Conservation (phyloP, 306 rosid genomes). For the Cajanus cajan region DNA sequence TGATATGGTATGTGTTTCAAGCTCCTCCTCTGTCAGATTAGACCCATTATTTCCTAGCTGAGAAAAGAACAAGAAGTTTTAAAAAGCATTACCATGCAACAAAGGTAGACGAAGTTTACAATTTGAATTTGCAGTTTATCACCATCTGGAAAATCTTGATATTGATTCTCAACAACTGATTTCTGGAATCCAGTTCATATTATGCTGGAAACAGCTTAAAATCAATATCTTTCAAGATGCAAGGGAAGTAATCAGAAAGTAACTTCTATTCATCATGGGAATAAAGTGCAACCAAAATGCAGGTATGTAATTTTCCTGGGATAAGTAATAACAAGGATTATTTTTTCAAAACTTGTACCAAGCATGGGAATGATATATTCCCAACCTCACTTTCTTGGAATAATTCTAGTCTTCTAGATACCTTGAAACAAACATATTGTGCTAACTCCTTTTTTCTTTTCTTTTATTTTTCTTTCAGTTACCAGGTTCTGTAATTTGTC, state of each 20-base stretch:
- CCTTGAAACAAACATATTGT: not conserved
- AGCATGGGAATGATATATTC: not conserved
- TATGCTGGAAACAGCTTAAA: not conserved
- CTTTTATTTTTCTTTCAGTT: not conserved
- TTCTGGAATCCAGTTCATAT: not conserved
- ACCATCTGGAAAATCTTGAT: not conserved
- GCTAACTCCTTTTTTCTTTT: not conserved
- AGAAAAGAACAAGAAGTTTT: conserved; percentile 29
- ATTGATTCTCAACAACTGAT: not conserved
- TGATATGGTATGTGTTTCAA: conserved; percentile 90
- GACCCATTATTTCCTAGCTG: conserved; percentile 96
- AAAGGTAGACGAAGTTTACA: not conserved
- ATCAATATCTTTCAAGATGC: not conserved
- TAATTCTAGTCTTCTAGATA: not conserved
- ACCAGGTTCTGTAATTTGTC: not conserved
- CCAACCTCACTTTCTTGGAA: not conserved
- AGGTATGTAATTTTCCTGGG: not conserved
- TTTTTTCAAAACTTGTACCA: not conserved
- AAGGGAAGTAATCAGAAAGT: not conserved
- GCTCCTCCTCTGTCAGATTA: conserved; percentile 95
- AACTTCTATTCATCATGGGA: not conserved
- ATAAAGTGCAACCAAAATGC: not conserved
- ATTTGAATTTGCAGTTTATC: not conserved
- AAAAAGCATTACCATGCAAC: conserved; percentile 10
- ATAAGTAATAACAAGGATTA: not conserved